A percentile compares a stretch with the other conserved stretches of the same genome.
Evolutionary conservation across 2,329 filamentous ascomycete species (phyloP).

Genomic region (Sporothrix inflata): DNA sequence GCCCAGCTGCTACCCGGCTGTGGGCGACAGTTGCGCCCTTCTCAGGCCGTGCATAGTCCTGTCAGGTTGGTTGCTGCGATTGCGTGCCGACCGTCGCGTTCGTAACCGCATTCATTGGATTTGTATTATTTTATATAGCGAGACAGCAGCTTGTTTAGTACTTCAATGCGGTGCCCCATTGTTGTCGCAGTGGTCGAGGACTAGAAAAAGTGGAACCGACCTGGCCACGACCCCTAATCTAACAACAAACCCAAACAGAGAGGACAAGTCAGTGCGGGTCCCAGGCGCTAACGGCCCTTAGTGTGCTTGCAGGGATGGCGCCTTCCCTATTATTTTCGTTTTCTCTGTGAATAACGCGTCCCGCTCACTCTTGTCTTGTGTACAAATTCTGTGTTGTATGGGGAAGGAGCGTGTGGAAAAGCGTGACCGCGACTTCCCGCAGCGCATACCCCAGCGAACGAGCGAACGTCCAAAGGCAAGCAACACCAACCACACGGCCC

Average conservation of each 20-base stretch:
- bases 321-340: constrained; percentile 9
- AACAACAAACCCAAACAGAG: background rate
- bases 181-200: background rate
- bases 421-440: constrained; percentile 29
- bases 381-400: constrained; percentile 5
- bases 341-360: constrained; percentile 22
- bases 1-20: background rate
- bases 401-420: constrained; percentile 25
- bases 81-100: background rate
- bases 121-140: background rate
- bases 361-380: constrained; percentile 1
- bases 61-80: background rate
- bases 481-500: background rate
- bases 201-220: background rate
- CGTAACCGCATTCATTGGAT: background rate
- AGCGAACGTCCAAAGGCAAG: background rate
- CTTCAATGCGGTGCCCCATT: background rate
- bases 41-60: background rate
- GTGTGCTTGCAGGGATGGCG: constrained; percentile 5
- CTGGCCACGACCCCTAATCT: constrained; percentile 4
- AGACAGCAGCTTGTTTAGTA: background rate
- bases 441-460: constrained; percentile 1
- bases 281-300: constrained; percentile 20
- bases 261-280: constrained; percentile 10
- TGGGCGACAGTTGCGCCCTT: background rate